These are phyloP conservation scores for Epichloe baconii DNA, from an alignment of 2,329 filamentous ascomycete genomes.

Conservation along the genomic window DNA sequence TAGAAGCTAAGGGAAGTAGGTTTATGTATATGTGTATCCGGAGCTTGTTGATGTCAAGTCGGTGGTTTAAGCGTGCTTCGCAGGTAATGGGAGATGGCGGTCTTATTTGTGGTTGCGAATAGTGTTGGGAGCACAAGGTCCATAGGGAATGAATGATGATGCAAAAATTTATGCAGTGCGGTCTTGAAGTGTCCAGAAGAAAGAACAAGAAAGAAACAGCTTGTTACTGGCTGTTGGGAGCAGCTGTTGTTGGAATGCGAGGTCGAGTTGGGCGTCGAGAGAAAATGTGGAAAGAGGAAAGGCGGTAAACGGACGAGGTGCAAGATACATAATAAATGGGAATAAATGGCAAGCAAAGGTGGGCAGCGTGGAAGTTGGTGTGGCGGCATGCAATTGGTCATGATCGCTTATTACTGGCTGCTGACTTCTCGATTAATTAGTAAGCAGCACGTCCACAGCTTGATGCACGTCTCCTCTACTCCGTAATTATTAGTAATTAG, in stretches of 20 bases:
- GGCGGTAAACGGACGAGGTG: not conserved
- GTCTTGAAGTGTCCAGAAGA: not conserved
- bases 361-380: slow-evolving; percentile 1
- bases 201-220: too few relatives aligned
- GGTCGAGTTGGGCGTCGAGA: not conserved
- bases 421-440: too few relatives aligned
- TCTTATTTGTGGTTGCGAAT: not conserved
- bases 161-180: not conserved
- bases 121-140: slow-evolving; percentile 1
- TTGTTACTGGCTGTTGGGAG: not conserved
- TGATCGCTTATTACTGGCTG: not conserved
- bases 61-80: slow-evolving; percentile 1
- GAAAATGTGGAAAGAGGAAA: not conserved
- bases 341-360: not conserved
- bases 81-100: not conserved
- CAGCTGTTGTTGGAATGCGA: not conserved
- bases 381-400: not conserved
- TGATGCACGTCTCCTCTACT: too few relatives aligned
- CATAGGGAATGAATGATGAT: not conserved
- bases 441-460: too few relatives aligned
- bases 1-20: not conserved
- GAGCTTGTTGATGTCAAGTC: not conserved
- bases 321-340: not conserved
- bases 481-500: too few relatives aligned
- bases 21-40: not conserved